Percentiles rank a stretch among this genome's conserved stretches.
Evolutionary conservation across 78 protist species (phyloP).

Genomic region (Cavenderia fasciculata): DNA sequence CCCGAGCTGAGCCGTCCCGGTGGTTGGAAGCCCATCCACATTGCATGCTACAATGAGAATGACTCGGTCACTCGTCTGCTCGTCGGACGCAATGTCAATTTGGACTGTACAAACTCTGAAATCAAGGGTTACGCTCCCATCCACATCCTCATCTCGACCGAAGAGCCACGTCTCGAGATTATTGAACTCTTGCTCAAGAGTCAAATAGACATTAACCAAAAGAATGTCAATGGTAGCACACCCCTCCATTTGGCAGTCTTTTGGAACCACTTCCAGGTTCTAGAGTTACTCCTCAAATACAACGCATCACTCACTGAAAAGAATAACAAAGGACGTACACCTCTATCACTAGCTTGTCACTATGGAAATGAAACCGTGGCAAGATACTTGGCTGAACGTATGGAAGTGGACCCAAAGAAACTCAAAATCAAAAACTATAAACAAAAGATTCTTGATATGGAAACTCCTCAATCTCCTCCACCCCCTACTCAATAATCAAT

Average conservation of each 20-base stretch:
- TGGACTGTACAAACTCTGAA: constrained; percentile 47
- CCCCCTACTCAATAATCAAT: too few species aligned
- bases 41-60: constrained; percentile 70
- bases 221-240: constrained; percentile 64
- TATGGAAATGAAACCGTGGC: constrained; percentile 73
- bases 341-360: constrained; percentile 65
- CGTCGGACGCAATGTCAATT: constrained; percentile 15
- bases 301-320: constrained; percentile 37
- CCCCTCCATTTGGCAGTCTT: constrained; percentile 68
- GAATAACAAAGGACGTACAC: constrained; percentile 74
- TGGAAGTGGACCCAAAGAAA: constrained; percentile 16
- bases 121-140: constrained; percentile 73
- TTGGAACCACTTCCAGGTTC: constrained; percentile 73
- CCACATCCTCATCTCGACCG: constrained; percentile 50
- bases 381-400: constrained; percentile 39
- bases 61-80: constrained; percentile 26
- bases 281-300: constrained; percentile 48
- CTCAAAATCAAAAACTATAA: constrained; percentile 65
- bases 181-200: constrained; percentile 45
- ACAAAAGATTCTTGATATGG: constrained; percentile 75
- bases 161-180: constrained; percentile 59
- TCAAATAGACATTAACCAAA: constrained; percentile 32
- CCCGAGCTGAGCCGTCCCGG: constrained; percentile 24
- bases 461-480: constrained; percentile 51
- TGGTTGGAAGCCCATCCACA: constrained; percentile 78